Evolutionary conservation across 495 filamentous ascomycete genomes (phyloP), one percentile per base, ranked within the genome.

Genomic region (Penicillium herquei): DNA sequence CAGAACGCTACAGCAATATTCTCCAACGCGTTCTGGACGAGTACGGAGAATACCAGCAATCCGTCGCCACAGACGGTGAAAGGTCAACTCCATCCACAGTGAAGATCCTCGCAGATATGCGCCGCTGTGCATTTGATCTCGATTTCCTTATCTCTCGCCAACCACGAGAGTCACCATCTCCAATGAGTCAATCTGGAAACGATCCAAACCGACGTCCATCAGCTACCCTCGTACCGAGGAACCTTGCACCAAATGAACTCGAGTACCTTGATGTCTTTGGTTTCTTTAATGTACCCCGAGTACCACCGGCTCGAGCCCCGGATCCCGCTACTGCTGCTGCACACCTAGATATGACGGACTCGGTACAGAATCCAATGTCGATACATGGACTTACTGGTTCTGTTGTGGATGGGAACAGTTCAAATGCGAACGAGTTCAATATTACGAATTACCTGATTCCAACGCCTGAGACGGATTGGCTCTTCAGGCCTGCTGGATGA

Each of bases 221-320:
- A 7, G 70, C 78, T 1, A 70, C 68, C 9, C 54, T 65, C 6
- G 56, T 61, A 0, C 77, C 77, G 9, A 75, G 83, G 30, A 91
- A 82, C 52, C 85, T 84, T n/a, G 87, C 81, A 9, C 82, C 87
- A 8, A 89, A 92, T 65, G 89, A 96, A 54, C 75, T 94, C 10
- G 91, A 95, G 60, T 95, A 92, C 62, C 73, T 95, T n/a, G 90
- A 96, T 64, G 89, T 95, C 2, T 96, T 96, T 67, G 89, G 92
- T 56, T 95, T 92, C 72, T 96, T 95, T 77, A 95, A 95, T 69
- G 82, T 94, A 42, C 91, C 91, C 4, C 77, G 90, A 14, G 74
- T 94, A 7, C 86, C 88, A 11, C 56, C 65, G 8, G 45, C 68
- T 1, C 61, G 70, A 4, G 66, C 67, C 3, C 58, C 69, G n/a